A percentile compares a stretch with the other conserved stretches of the same genome.
phyloP scores from a whole-genome alignment of 2,329 filamentous ascomycete species.

The Stemphylium beticola region DNA sequence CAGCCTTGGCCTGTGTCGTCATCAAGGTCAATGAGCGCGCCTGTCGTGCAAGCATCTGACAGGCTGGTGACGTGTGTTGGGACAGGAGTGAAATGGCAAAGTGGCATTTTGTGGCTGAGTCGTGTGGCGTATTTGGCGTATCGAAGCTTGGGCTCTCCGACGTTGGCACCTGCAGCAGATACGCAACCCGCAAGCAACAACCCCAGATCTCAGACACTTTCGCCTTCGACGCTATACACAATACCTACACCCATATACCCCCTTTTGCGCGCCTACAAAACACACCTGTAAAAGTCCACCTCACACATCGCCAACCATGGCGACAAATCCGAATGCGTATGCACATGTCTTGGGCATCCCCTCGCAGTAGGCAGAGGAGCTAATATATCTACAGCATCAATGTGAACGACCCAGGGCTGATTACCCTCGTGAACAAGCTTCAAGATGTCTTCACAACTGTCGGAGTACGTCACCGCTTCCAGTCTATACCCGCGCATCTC shows the following conservation, averaged over 20 bases:
- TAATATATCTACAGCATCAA: conserved; percentile 63
- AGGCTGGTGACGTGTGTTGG: conserved; percentile 8
- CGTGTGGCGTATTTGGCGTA: conserved; percentile 16
- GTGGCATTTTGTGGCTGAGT: conserved; percentile 12
- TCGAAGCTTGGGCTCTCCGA: conserved; percentile 20
- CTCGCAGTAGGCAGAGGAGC: conserved; percentile 30
- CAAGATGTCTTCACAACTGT: conserved; percentile 99
- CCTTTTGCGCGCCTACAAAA: background rate
- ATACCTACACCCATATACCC: conserved; percentile 16
- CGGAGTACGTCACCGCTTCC: conserved; percentile 64
- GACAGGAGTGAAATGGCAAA: background rate
- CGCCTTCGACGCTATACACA: conserved; percentile 22
- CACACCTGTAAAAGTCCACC: conserved; percentile 8
- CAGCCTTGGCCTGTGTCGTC: background rate
- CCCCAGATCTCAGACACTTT: conserved; percentile 26
- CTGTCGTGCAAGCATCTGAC: conserved; percentile 3
- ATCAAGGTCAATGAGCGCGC: background rate
- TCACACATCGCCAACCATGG: conserved; percentile 42
- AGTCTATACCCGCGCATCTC: background rate
- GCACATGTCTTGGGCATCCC: conserved; percentile 28
- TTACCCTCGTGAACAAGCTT: conserved; percentile 94
- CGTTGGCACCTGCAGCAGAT: conserved; percentile 24
- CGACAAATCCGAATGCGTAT: conserved; percentile 51
- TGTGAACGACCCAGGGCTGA: conserved; percentile 72
- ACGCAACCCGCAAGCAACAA: conserved; percentile 27